Conservation (phyloP, 2,329 filamentous ascomycete genomes). For the Ophiocordyceps camponoti-leonardi region DNA sequence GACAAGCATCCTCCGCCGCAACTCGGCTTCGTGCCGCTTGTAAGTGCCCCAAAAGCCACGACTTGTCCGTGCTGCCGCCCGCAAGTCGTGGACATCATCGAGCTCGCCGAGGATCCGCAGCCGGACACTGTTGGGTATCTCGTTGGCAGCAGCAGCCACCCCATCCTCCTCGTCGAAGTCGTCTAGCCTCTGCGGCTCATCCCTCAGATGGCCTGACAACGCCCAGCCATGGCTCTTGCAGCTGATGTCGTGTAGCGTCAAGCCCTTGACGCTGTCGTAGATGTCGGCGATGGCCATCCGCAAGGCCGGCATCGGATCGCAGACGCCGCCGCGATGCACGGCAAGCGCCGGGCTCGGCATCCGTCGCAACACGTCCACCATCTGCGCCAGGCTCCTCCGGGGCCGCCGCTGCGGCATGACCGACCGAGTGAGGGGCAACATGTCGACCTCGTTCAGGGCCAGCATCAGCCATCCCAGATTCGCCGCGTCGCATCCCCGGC, state of each 20-base stretch:
- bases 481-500: constrained; percentile 31
- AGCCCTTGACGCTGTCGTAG: constrained; percentile 29
- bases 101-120: constrained; percentile 22
- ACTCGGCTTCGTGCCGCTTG: constrained; percentile 22
- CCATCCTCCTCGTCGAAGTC: constrained; percentile 11
- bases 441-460: constrained; percentile 27
- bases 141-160: constrained; percentile 9
- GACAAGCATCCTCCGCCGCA: constrained; percentile 16
- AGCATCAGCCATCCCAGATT: constrained; percentile 38
- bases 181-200: constrained; percentile 17
- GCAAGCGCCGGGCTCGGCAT: constrained; percentile 26
- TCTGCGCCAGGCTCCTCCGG: constrained; percentile 23
- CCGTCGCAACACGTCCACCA: constrained; percentile 24
- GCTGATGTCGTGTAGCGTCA: constrained; percentile 30
- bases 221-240: constrained; percentile 32
- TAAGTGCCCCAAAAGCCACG: constrained; percentile 26
- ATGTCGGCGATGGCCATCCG: constrained; percentile 29
- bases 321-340: constrained; percentile 23
- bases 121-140: constrained; percentile 19
- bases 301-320: constrained; percentile 31
- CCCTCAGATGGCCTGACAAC: constrained; percentile 20
- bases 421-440: constrained; percentile 21
- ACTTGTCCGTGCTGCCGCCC: constrained; percentile 22
- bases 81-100: constrained; percentile 22
- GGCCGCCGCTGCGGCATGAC: constrained; percentile 9